Base-by-base conservation (phyloP, 345 rosid genomes). In the Brassica rapa region DNA sequence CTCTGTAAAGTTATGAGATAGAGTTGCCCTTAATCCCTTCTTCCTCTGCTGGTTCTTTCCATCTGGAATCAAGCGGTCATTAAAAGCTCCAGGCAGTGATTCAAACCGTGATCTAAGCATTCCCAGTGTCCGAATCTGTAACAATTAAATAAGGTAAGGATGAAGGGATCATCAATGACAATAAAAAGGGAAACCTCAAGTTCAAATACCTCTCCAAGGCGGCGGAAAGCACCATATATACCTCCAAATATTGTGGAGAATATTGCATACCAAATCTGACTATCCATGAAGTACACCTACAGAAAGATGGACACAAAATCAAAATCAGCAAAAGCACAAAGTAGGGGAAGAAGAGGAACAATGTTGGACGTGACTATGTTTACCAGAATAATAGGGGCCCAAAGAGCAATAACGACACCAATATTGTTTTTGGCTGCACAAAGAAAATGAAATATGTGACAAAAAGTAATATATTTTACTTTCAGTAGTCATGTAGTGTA, bases 241-340 rank as follows among this genome's bases (percentile, higher is more conserved):
- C 98, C 99, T 70, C 98, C 99, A 87, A 96, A 91, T 72, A 96
- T 7, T 21, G 98, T 96, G 63, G 98, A 96, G 78, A 89, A 96
- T 87, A 96, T 96, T 51, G 99, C 99, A 87, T 96, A 96, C 99
- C 99, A 96, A 56, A 96, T 96, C 84, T 93, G 99, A 71, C 98
- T 80, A 81, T 96, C 99, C 99, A 96, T 96, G 70, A 96, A 96
- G 83, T 96, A 96, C 11, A 96, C 98, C 99, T 96, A 76, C 37
- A 75, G 70, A 25, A 23, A 61, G 61, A 77, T 23, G 19, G 29
- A 70, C 43, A 29, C 23, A 3, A 15, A 12, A 11, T 82, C 37
- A 87, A 76, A 74, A 73, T 62, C 68, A 56, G 64, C 25, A 76
- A 11, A 8, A 16, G 29, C 70, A 66, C n/a, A 8, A 68, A 53